phyloP scores from a whole-genome alignment of 176 grass and related monocot species.

The Cymbopogon citratus region DNA sequence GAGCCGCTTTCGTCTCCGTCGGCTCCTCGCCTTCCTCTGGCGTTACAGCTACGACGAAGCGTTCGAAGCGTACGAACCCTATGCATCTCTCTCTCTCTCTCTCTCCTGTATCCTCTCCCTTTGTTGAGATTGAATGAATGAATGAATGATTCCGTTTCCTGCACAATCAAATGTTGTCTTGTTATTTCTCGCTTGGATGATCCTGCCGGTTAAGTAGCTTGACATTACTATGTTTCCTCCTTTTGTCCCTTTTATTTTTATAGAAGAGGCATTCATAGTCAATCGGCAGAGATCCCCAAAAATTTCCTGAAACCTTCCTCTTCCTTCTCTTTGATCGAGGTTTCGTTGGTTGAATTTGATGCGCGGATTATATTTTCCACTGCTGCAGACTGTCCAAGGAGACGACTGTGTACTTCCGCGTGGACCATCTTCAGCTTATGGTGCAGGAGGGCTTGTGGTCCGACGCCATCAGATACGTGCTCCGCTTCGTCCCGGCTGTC shows the following conservation, averaged over 20 bases:
- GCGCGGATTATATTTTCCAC: too few relatives aligned
- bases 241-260: too few relatives aligned
- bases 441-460: not conserved
- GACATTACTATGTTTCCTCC: too few relatives aligned
- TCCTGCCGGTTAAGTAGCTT: too few relatives aligned
- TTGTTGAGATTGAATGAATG: too few relatives aligned
- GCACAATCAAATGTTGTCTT: too few relatives aligned
- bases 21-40: not conserved
- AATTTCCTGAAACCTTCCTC: not conserved
- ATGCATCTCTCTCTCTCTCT: not conserved
- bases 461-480: not conserved
- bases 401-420: not conserved
- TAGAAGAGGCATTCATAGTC: too few relatives aligned
- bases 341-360: not conserved
- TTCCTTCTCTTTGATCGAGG: too few relatives aligned
- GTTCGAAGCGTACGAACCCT: not conserved
- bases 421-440: not conserved
- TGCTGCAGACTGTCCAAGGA: not conserved
- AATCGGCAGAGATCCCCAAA: too few relatives aligned
- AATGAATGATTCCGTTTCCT: too few relatives aligned
- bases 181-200: not conserved
- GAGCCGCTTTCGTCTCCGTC: not conserved
- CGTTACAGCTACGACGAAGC: not conserved
- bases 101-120: not conserved
- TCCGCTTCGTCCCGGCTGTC: not conserved